These are phyloP conservation scores for Mycena leptocephala DNA, from an alignment of 768 basidiomycete genomes.

Conservation along the genomic window DNA sequence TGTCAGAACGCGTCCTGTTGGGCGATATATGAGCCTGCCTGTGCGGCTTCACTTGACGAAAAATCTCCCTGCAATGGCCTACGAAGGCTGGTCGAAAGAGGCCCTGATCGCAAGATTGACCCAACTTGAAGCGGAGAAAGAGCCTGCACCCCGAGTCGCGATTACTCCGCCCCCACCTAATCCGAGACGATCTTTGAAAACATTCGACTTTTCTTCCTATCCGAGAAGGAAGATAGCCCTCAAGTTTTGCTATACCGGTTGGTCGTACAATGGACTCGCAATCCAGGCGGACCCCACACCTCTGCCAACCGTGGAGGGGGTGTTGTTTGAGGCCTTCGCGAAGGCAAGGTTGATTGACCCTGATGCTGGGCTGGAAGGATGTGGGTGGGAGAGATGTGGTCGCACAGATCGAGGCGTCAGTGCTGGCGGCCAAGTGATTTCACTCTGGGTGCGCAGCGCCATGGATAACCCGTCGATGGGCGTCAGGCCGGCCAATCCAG, in stretches of 20 bases:
- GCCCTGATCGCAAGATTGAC: constrained; percentile 79
- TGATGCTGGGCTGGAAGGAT: constrained; percentile 84
- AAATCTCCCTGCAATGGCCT: constrained; percentile 50
- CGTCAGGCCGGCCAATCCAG: not conserved
- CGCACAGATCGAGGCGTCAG: constrained; percentile 97
- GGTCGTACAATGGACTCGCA: constrained; percentile 93
- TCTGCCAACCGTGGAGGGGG: constrained; percentile 92
- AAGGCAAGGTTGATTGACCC: constrained; percentile 85
- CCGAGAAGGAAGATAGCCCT: constrained; percentile 93
- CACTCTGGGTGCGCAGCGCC: constrained; percentile 90
- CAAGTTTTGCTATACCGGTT: constrained; percentile 93
- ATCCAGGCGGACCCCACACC: constrained; percentile 81
- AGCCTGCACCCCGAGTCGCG: constrained; percentile 35
- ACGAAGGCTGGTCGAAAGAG: constrained; percentile 75
- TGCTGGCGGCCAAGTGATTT: constrained; percentile 94
- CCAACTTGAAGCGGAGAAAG: constrained; percentile 64
- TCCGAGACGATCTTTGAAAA: constrained; percentile 44
- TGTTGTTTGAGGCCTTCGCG: constrained; percentile 85
- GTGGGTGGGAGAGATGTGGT: constrained; percentile 93
- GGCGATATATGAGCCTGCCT: constrained; percentile 23
- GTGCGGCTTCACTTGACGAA: constrained; percentile 1
- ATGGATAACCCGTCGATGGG: constrained; percentile 45
- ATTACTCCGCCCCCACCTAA: constrained; percentile 41
- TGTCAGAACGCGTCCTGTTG: not conserved
- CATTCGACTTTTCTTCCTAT: constrained; percentile 78